Evolutionary conservation across 2,329 filamentous ascomycete species (phyloP).

Genomic region (Ophiocordyceps sinensis): DNA sequence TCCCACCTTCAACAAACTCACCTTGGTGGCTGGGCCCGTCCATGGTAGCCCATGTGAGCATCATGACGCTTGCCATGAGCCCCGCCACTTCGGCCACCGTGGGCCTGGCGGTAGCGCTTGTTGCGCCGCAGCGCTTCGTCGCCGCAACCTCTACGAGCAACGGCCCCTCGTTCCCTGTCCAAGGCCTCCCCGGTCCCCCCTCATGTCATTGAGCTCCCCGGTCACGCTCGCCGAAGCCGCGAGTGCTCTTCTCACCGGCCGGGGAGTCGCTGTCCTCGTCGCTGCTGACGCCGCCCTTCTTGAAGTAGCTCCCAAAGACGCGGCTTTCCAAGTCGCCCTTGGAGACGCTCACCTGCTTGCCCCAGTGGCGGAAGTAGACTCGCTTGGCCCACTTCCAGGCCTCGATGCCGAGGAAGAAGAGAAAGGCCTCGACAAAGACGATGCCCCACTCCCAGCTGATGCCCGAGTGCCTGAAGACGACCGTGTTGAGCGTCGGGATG

Average conservation of each 20-base stretch:
- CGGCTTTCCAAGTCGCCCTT: slow-evolving; percentile 16
- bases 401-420: slow-evolving; percentile 46
- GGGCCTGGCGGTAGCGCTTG: not conserved
- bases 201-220: slow-evolving; percentile 8
- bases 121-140: not conserved
- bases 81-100: not conserved
- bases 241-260: slow-evolving; percentile 3
- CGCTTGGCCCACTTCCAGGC: slow-evolving; percentile 44
- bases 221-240: not conserved
- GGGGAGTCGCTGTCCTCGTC: slow-evolving; percentile 6
- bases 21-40: too few species aligned
- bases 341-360: slow-evolving; percentile 7
- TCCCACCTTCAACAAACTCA: too few species aligned
- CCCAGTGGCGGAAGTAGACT: slow-evolving; percentile 11
- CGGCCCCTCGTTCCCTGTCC: not conserved
- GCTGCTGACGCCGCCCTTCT: slow-evolving; percentile 6
- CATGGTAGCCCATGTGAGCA: not conserved
- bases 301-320: slow-evolving; percentile 18
- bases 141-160: not conserved
- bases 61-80: not conserved
- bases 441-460: slow-evolving; percentile 49
- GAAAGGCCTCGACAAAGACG: slow-evolving; percentile 34
- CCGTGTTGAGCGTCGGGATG: slow-evolving; percentile 41
- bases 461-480: slow-evolving; percentile 41
- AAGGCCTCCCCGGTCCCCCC: slow-evolving; percentile 1